These are phyloP conservation scores for Syncephalis fuscata DNA, from an alignment of 371 early-diverging fungal genomes.

Conservation along the genomic window DNA sequence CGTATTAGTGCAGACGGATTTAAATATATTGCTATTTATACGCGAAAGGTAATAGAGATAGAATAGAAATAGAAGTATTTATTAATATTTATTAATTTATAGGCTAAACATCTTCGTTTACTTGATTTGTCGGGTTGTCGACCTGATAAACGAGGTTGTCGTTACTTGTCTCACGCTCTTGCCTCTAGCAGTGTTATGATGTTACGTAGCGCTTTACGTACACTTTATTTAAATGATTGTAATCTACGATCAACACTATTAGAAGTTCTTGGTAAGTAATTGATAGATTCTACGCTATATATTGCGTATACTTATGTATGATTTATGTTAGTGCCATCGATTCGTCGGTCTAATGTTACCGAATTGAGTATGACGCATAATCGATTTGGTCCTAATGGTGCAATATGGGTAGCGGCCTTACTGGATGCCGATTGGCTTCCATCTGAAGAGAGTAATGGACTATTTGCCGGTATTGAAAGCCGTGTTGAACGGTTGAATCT, in stretches of 20 bases:
- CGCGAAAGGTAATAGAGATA: constrained; percentile 28
- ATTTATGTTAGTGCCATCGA: constrained; percentile 15
- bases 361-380: constrained; percentile 32
- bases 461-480: constrained; percentile 9
- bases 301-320: background rate
- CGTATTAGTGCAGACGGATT: constrained; percentile 31
- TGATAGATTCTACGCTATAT: background rate
- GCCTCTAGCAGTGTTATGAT: too few relatives aligned
- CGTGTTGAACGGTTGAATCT: constrained; percentile 28
- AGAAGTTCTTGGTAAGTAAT: too few relatives aligned
- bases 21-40: constrained; percentile 45
- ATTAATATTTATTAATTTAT: too few relatives aligned
- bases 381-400: constrained; percentile 25
- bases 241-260: too few relatives aligned
- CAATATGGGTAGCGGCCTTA: constrained; percentile 43
- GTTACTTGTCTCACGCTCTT: too few relatives aligned
- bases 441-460: background rate
- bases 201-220: too few relatives aligned
- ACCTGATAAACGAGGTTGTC: background rate
- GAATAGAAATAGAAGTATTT: too few relatives aligned
- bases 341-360: constrained; percentile 26
- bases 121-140: background rate
- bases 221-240: too few relatives aligned
- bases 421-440: constrained; percentile 9
- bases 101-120: background rate